These are phyloP conservation scores for Debaryomyces sp. DNA, from an alignment of 1,139 yeast genomes.

Conservation along the genomic window DNA sequence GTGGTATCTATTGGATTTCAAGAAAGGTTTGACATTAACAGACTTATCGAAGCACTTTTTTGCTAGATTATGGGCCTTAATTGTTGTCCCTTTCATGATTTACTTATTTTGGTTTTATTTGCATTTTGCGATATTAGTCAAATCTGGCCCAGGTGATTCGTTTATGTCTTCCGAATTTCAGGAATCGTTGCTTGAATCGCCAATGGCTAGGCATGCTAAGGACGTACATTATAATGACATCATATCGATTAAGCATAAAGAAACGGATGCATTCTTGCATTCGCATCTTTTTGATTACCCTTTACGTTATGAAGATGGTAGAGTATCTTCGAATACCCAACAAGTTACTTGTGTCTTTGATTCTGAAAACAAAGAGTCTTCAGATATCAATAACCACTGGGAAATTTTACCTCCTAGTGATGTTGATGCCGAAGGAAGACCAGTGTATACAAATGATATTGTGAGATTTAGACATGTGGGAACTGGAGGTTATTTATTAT, in stretches of 20 bases:
- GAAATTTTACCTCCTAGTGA: constrained; percentile 71
- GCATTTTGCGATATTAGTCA: constrained; percentile 77
- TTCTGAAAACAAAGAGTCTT: constrained; percentile 26
- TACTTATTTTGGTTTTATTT: constrained; percentile 93
- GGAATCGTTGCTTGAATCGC: constrained; percentile 84
- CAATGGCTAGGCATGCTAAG: constrained; percentile 70
- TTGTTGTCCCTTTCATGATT: constrained; percentile 78
- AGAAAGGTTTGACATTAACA: constrained; percentile 64
- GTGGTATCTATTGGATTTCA: constrained; percentile 81
- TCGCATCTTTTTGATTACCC: constrained; percentile 81
- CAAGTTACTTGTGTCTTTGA: constrained; percentile 76
- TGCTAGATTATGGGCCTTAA: constrained; percentile 73
- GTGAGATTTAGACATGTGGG: constrained; percentile 81
- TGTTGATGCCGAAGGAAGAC: constrained; percentile 28
- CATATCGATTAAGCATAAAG: constrained; percentile 76
- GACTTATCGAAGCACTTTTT: constrained; percentile 68
- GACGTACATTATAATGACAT: constrained; percentile 75
- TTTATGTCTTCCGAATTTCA: constrained; percentile 95
- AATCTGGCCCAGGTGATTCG: constrained; percentile 94
- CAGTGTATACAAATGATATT: constrained; percentile 57
- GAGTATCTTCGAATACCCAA: constrained; percentile 93
- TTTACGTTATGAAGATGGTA: constrained; percentile 91
- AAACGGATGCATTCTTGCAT: constrained; percentile 75
- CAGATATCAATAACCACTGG: constrained; percentile 82
- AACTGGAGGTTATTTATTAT: constrained; percentile 75